Base-by-base conservation (phyloP, 2,329 filamentous ascomycete genomes). In the Aspergillus versicolor region DNA sequence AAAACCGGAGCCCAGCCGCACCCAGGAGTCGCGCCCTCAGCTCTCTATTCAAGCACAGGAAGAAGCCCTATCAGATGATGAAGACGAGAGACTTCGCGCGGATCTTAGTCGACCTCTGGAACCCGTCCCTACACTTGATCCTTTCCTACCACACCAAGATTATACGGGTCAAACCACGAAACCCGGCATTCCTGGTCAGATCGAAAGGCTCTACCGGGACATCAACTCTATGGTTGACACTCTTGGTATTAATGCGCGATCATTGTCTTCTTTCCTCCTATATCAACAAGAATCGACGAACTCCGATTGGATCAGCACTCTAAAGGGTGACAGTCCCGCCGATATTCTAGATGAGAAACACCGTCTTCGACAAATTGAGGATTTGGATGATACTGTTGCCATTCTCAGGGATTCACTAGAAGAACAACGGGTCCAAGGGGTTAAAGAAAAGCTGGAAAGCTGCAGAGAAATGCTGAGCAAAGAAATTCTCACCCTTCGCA, bases 201-300 rank as follows among this genome's bases (percentile, higher is more conserved):
- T 81, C 45, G 79, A 81, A 64, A 70, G 74, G 50, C 65, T 81
- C 3, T 81, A 80, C 60, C 76, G 78, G 12, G 79, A 81, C 57
- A 79, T 80, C 61, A 81, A 81, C 72, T 90, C 90, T 12, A 99
- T 97, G 94, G 87, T 99, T 43, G 91, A 97, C 66, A 93, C 90
- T 0, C 78, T 97, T 41, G 93, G 93, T 9, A 82, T 97, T 49
- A 97, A 97, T 70, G 86, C 90, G 5, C 84, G 93, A 15, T 86
- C 82, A 7, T 66, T 88, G 42, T 74, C 79, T 19, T 77, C 81
- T 0, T 88, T 83, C 65, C 74, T 92, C 56, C 60, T 77, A 34
- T 75, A 77, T 55, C 75, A 80, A 59, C 64, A 75, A 57, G 62
- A 64, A 4, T 54, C 63, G 11, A 80, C 79, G 11, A 78, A 85